Conservation (phyloP, 495 filamentous ascomycete genomes). For the Podospora pseudoanserina region DNA sequence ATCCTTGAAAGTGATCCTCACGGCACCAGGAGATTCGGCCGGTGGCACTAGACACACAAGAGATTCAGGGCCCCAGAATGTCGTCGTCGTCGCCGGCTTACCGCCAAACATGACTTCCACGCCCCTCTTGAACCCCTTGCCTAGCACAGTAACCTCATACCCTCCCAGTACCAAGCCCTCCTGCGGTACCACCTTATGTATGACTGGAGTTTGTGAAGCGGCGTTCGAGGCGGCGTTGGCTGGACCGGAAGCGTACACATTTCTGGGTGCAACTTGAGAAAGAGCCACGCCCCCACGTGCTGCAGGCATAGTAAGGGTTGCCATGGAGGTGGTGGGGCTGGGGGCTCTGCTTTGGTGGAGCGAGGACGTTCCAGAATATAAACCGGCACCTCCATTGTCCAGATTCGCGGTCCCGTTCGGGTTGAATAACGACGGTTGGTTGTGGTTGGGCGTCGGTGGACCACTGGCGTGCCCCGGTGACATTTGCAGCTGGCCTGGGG, state of each 20-base stretch:
- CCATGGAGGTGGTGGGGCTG: not conserved
- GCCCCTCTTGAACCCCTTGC: constrained; percentile 72
- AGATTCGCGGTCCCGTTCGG: not conserved
- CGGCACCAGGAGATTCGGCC: constrained; percentile 61
- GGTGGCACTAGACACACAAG: constrained; percentile 85
- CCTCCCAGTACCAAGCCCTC: constrained; percentile 80
- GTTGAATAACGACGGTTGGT: not conserved
- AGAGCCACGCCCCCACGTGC: not conserved
- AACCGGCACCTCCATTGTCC: not conserved
- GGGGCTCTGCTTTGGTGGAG: constrained; percentile 1
- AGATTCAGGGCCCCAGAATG: constrained; percentile 75
- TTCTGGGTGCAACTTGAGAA: not conserved
- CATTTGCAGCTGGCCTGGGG: not conserved
- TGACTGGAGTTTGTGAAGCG: constrained; percentile 6
- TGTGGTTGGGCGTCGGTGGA: constrained; percentile 2
- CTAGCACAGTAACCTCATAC: constrained; percentile 79
- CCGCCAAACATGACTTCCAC: constrained; percentile 87
- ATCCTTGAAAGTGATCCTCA: constrained; percentile 67
- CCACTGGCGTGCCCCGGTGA: not conserved
- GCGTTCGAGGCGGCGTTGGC: not conserved
- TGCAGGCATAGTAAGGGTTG: not conserved
- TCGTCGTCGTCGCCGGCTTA: constrained; percentile 69
- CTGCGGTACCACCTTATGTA: constrained; percentile 67
- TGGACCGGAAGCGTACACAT: not conserved
- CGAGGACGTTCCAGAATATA: not conserved